A percentile compares a stretch with the other conserved stretches of the same genome.
phyloP scores from a whole-genome alignment of 2,329 filamentous ascomycete genomes.

The Aulographum hederae region DNA sequence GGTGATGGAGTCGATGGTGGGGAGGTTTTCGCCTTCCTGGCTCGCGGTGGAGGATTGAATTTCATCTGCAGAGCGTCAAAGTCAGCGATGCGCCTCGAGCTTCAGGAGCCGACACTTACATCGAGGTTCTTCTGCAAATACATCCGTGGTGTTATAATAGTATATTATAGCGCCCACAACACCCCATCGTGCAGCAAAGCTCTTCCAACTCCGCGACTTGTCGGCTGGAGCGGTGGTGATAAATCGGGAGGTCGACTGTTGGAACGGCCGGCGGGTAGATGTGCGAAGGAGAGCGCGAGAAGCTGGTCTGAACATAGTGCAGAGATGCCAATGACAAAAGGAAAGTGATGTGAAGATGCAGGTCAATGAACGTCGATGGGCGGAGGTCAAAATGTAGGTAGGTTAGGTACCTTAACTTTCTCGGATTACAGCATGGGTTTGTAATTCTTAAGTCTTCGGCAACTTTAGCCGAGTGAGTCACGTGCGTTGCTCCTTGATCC shows the following conservation, averaged over 20 bases:
- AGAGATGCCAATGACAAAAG: no score
- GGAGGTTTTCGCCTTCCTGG: slow-evolving; percentile 8
- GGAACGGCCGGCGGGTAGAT: background rate
- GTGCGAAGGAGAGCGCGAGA: slow-evolving; percentile 21
- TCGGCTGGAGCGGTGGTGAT: slow-evolving; percentile 40
- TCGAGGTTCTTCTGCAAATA: slow-evolving; percentile 68
- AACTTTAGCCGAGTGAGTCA: no score
- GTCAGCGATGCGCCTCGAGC: no score
- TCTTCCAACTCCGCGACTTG: slow-evolving; percentile 70
- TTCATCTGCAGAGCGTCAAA: slow-evolving; percentile 1
- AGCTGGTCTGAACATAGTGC: slow-evolving; percentile 3
- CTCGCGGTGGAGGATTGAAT: background rate
- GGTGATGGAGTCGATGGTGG: slow-evolving; percentile 25
- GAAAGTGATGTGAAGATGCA: no score
- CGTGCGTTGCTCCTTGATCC: no score
- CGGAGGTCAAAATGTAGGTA: no score
- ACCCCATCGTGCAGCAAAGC: slow-evolving; percentile 52
- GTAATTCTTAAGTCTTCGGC: no score
- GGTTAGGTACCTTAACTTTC: no score
- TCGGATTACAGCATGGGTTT: no score
- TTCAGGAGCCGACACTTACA: slow-evolving; percentile 33
- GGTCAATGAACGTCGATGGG: no score
- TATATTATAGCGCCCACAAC: slow-evolving; percentile 63
- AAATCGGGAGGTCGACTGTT: slow-evolving; percentile 19
- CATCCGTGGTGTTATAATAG: slow-evolving; percentile 79